phyloP scores from a whole-genome alignment of 345 rosid species.

The Corchorus capsularis region DNA sequence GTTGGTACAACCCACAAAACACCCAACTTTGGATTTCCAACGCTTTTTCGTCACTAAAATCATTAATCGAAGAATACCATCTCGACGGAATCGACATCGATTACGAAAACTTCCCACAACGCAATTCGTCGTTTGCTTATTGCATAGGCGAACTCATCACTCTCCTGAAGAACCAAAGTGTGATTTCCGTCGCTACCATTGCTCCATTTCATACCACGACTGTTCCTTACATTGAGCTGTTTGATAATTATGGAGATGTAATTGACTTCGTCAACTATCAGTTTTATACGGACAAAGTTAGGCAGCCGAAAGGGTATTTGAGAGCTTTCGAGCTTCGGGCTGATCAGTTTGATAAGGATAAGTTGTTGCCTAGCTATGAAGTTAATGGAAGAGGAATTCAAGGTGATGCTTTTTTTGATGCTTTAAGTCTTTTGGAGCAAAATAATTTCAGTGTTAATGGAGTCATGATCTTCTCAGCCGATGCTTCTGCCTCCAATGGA shows the following conservation, averaged over 20 bases:
- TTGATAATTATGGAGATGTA: constrained; percentile 24
- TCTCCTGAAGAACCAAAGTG: constrained; percentile 36
- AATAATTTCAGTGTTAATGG: constrained; percentile 51
- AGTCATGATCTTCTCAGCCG: constrained; percentile 63
- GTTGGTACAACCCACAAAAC: constrained; percentile 47
- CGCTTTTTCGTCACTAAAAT: constrained; percentile 44
- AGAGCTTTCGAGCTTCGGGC: constrained; percentile 35
- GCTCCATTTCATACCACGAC: constrained; percentile 43
- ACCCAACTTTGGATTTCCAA: constrained; percentile 44
- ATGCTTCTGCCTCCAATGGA: constrained; percentile 34
- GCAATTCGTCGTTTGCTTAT: constrained; percentile 31
- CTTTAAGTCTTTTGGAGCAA: constrained; percentile 39
- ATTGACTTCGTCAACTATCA: constrained; percentile 60
- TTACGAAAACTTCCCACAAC: constrained; percentile 44
- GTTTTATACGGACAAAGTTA: constrained; percentile 53
- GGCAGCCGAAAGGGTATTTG: constrained; percentile 35
- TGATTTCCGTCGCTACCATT: constrained; percentile 44
- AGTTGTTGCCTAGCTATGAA: constrained; percentile 61
- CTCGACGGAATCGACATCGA: constrained; percentile 65
- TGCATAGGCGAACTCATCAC: constrained; percentile 58
- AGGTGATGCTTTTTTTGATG: constrained; percentile 55
- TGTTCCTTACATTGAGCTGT: constrained; percentile 38
- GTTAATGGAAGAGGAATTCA: constrained; percentile 63
- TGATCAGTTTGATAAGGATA: constrained; percentile 35
- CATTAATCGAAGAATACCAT: constrained; percentile 35